Evolutionary conservation across 2,329 filamentous ascomycete genomes (phyloP), one percentile per base, ranked within the genome.

Genomic region (Myotisia sp.): DNA sequence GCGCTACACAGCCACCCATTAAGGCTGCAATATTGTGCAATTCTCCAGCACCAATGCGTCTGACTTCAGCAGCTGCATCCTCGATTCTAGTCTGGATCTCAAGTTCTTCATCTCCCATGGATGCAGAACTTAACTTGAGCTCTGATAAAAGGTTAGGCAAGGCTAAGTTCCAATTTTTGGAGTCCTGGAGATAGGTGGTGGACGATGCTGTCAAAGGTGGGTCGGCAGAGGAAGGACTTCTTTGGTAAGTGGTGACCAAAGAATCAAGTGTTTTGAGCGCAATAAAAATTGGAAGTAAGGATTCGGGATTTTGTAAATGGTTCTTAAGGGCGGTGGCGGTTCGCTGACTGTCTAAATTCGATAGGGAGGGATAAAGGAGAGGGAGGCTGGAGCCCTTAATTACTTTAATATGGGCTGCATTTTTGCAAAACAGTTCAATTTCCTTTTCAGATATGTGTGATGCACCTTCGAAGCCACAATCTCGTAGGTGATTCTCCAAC

Each of bases 381-480:
- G 67, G 66, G 30, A 76, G 64, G 3, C 63, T 60, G 18, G 65
- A 59, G 12, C 74, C 73, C 18, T 79, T 79, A 37, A 95, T 76
- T 30, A 95, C 71, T 58, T 90, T 92, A 52, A 93, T 79, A 53
- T 92, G 90, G 29, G 81, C 80, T 32, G 86, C 87, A 46, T 92
- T 92, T 60, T 92, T 94, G 70, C 87, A 95, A 56, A 94, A 95
- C 22, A 79, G 66, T 50, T 93, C 86, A 29, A 95, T 76, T 47
- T 93, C 83, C 34, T 71, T 71, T 28, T 73, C 64, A 29, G 79
- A 67, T 37, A 92, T 68, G 2, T 49, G 42, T 53, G 51, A 44
- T 59, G 64, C 49, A 56, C 72, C 55, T 52, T 7, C 19, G 7
- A 1, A 8, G 19, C 14, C 27, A n/a, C n/a, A n/a, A 20, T n/a